Conservation (phyloP, 352 stramenopile species). For the Saprolegnia diclina region DNA sequence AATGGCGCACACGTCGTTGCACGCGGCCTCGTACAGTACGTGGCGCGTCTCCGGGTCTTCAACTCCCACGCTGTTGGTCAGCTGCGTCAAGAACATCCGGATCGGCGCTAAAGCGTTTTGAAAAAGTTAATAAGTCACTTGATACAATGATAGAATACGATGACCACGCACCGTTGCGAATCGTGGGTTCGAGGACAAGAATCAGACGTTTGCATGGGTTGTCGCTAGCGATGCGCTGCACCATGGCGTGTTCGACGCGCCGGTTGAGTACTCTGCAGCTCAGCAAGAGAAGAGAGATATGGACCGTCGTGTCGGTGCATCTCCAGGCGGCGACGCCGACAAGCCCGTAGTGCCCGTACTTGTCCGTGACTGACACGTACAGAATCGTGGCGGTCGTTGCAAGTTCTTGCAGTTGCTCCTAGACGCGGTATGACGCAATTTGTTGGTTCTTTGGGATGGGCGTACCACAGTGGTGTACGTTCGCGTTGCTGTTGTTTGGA, state of each 20-base stretch:
- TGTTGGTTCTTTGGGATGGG: conserved; percentile 40
- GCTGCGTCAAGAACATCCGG: not conserved
- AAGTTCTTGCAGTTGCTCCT: conserved; percentile 29
- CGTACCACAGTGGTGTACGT: conserved; percentile 30
- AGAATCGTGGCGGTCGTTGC: conserved; percentile 36
- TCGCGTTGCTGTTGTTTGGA: conserved; percentile 5
- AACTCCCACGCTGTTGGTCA: not conserved
- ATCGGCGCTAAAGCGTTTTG: not conserved
- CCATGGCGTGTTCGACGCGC: conserved; percentile 62
- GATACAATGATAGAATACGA: not conserved
- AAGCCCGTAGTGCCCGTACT: conserved; percentile 69
- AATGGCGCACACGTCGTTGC: not conserved
- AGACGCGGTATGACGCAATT: conserved; percentile 30
- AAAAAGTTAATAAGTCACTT: not conserved
- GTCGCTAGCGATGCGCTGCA: conserved; percentile 36
- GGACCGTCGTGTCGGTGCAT: conserved; percentile 18
- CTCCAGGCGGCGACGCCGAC: conserved; percentile 46
- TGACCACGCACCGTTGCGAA: conserved; percentile 4
- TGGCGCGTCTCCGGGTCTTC: not conserved
- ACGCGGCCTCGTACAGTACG: not conserved
- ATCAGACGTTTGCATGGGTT: not conserved
- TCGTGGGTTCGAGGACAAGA: not conserved
- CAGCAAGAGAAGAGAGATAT: conserved; percentile 56
- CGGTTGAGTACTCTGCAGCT: conserved; percentile 68
- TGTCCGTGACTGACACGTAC: conserved; percentile 58